phyloP scores from a whole-genome alignment of 2,329 filamentous ascomycete genomes.

The Nakataea oryzae region DNA sequence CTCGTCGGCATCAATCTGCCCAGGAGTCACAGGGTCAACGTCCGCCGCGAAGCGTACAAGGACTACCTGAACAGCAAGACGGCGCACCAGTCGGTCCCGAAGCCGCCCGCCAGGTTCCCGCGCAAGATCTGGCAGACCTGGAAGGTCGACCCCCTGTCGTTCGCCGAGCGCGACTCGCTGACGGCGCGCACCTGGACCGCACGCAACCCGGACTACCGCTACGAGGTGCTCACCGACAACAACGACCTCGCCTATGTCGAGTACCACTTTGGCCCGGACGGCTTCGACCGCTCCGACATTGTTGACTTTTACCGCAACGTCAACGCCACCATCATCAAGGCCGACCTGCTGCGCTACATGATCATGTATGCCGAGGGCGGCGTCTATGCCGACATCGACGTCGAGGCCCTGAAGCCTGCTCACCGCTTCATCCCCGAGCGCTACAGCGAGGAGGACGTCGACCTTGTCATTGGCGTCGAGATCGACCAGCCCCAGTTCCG shows the following conservation, averaged over 20 bases:
- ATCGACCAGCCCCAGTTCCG: constrained; percentile 58
- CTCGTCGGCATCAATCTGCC: constrained; percentile 18
- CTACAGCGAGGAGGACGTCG: constrained; percentile 53
- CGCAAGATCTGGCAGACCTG: constrained; percentile 70
- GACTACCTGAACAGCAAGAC: not conserved
- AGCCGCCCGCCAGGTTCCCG: constrained; percentile 31
- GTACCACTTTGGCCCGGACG: constrained; percentile 53
- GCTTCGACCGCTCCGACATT: constrained; percentile 57
- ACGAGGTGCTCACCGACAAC: constrained; percentile 59
- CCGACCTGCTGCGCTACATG: constrained; percentile 55
- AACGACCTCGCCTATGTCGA: constrained; percentile 61
- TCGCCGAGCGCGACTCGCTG: constrained; percentile 52
- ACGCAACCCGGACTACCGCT: constrained; percentile 57
- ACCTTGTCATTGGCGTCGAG: constrained; percentile 61
- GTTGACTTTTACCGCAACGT: constrained; percentile 48
- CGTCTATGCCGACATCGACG: constrained; percentile 33
- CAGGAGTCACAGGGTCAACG: not conserved
- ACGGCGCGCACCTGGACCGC: constrained; percentile 53
- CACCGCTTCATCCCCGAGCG: constrained; percentile 50
- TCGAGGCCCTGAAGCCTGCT: constrained; percentile 27
- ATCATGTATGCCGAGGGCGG: constrained; percentile 58
- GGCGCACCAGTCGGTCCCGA: not conserved
- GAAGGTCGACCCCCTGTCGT: constrained; percentile 58
- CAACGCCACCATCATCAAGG: constrained; percentile 55
- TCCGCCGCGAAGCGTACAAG: constrained; percentile 2